Evolutionary conservation across 257 asterid genomes (phyloP), one percentile per base, ranked within the genome.

Genomic region (Gynochthodes officinalis): DNA sequence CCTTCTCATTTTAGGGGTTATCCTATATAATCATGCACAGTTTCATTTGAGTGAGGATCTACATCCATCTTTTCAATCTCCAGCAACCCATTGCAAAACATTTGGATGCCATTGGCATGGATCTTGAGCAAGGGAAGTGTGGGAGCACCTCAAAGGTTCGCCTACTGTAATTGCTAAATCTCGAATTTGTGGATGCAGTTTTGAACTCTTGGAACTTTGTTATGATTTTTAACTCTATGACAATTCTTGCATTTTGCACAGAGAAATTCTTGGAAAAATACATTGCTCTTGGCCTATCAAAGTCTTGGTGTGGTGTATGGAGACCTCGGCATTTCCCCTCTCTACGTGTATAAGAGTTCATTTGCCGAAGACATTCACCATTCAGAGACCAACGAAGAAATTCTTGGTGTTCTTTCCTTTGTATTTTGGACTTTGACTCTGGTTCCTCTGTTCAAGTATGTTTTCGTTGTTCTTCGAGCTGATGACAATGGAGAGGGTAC

Each of bases 241-340:
- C 7, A 37, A 44, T 75, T 57, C 12, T 69, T 72, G 53, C 59
- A 27, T 70, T 70, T 10, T 66, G 61, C 19, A 37, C 83, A 88
- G 93, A 94, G 77, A 86, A 88, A 85, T 72, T 85, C 87, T 63
- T 91, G 97, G 97, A 91, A 79, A 80, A 86, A 86, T 19, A 91
- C 96, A 27, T 72, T 91, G 85, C 83, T 89, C 9, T 84, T 94
- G 76, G 99, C 99, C 69, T 94, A 91, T 78, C 99, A 89, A 81
- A 89, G 96, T 75, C 97, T 93, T 48, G 98, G 98, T 64, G 98
- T 93, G 30, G 98, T 93, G 18, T 94, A 94, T 73, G 99, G 99
- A 2, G 97, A 94, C 89, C 96, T 94, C 25, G 88, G 97, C 79
- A 94, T 94, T 79, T 94, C 99, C 64, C 99, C 99, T 33, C 88